These are phyloP conservation scores for Vaccinium myrtillus DNA, from an alignment of 148 eudicot species.

Conservation along the genomic window DNA sequence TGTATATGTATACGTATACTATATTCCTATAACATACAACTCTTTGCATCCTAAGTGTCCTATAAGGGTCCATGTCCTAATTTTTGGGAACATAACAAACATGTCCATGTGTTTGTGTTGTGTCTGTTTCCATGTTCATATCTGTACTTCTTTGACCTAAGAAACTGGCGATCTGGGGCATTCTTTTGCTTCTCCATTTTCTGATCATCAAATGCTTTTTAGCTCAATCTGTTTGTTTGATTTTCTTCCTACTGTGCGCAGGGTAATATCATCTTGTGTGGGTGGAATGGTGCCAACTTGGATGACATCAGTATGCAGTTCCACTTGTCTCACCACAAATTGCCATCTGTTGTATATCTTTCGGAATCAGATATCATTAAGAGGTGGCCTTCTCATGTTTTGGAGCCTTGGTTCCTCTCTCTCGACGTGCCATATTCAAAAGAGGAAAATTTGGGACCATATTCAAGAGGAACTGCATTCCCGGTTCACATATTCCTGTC, in stretches of 20 bases:
- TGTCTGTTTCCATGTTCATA: not conserved
- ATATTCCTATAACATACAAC: not conserved
- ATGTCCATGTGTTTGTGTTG: not conserved
- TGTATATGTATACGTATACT: not conserved
- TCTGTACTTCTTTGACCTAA: not conserved
- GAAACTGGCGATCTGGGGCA: not conserved
- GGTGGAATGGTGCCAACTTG: conserved; percentile 2
- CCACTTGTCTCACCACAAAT: not conserved
- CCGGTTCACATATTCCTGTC: not conserved
- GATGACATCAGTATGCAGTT: not conserved
- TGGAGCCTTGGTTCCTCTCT: not conserved
- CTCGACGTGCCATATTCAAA: not conserved
- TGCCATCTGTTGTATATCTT: not conserved
- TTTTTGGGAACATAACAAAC: not conserved
- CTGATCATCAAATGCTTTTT: not conserved
- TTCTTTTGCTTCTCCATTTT: not conserved
- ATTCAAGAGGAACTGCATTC: not conserved
- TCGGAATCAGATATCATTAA: not conserved
- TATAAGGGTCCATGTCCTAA: not conserved
- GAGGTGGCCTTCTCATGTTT: not conserved
- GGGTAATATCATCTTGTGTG: not conserved
- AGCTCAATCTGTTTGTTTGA: not conserved
- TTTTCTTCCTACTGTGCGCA: not conserved
- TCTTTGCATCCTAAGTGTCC: not conserved
- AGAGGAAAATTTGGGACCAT: not conserved